A percentile compares a stretch with the other conserved stretches of the same genome.
Conservation (phyloP, 2,329 filamentous ascomycete genomes). For the Madurella mycetomatis region DNA sequence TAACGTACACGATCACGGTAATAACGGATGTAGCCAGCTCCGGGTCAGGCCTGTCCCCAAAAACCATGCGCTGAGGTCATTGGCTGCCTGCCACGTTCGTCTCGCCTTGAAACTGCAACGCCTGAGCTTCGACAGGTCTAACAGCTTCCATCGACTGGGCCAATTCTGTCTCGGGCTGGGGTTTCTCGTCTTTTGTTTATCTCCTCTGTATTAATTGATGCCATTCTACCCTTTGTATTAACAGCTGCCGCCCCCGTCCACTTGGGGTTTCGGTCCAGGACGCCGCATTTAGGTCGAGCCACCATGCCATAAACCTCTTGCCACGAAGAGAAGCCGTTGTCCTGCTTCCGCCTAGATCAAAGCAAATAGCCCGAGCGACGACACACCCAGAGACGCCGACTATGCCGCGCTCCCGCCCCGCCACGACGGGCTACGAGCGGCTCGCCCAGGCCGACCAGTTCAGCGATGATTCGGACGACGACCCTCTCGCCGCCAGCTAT, state of each 20-base stretch:
- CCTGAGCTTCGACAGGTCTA: not conserved
- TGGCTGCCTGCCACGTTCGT: not conserved
- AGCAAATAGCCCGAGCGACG: no score
- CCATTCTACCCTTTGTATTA: not conserved
- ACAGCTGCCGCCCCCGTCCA: not conserved
- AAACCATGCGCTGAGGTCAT: not conserved
- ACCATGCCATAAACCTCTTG: slow-evolving; percentile 1
- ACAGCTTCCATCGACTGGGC: no score
- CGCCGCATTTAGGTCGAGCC: not conserved
- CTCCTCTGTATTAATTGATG: not conserved
- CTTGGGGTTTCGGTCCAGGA: not conserved
- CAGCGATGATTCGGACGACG: slow-evolving; percentile 67
- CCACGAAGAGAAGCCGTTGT: not conserved
- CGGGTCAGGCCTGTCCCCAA: not conserved
- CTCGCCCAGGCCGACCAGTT: slow-evolving; percentile 76
- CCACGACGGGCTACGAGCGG: slow-evolving; percentile 79
- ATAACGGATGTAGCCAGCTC: no score
- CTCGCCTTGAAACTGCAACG: not conserved
- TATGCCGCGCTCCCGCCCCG: slow-evolving; percentile 65
- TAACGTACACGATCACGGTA: no score
- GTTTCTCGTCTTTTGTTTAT: not conserved
- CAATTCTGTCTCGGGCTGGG: not conserved
- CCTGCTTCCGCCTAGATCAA: no score
- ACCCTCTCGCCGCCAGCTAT: slow-evolving; percentile 48
- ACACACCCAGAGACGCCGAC: slow-evolving; percentile 18